Evolutionary conservation across 73 alveolate genomes (phyloP).

Genomic region (Breviolum minutum): DNA sequence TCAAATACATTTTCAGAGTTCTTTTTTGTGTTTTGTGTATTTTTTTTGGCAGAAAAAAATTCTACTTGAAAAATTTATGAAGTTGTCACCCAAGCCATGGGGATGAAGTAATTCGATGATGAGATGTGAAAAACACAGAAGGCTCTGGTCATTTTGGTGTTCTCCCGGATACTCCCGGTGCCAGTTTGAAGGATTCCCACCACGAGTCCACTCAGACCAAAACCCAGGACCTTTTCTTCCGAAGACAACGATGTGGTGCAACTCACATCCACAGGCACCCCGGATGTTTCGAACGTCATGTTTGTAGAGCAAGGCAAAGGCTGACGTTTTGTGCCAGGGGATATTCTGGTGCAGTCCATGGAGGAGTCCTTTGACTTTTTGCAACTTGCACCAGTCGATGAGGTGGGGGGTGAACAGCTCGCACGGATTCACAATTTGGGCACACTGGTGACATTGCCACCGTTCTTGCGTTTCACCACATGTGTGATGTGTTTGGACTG

Average conservation of each 20-base stretch:
- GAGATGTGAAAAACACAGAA: too few species aligned
- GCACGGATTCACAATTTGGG: not conserved
- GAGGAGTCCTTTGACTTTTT: slow-evolving; percentile 37
- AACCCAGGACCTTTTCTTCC: slow-evolving; percentile 33
- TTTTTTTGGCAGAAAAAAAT: too few species aligned
- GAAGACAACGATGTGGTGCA: slow-evolving; percentile 64
- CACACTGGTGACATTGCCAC: not conserved
- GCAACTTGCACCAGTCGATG: slow-evolving; percentile 83
- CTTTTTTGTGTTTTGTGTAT: too few species aligned
- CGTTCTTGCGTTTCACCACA: not conserved
- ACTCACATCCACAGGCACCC: slow-evolving; percentile 56
- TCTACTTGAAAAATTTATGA: too few species aligned
- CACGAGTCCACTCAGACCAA: too few species aligned
- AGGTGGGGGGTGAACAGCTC: not conserved
- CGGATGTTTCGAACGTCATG: not conserved
- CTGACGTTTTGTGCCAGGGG: slow-evolving; percentile 4
- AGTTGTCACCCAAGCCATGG: too few species aligned
- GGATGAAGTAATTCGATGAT: too few species aligned
- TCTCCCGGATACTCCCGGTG: too few species aligned
- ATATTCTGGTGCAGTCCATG: slow-evolving; percentile 69
- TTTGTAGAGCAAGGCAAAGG: not conserved
- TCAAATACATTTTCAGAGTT: too few species aligned
- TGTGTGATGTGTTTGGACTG: too few species aligned
- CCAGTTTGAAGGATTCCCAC: too few species aligned
- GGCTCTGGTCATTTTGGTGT: too few species aligned